Conservation (phyloP, 2,329 filamentous ascomycete species). For the Fusarium oxysporum region DNA sequence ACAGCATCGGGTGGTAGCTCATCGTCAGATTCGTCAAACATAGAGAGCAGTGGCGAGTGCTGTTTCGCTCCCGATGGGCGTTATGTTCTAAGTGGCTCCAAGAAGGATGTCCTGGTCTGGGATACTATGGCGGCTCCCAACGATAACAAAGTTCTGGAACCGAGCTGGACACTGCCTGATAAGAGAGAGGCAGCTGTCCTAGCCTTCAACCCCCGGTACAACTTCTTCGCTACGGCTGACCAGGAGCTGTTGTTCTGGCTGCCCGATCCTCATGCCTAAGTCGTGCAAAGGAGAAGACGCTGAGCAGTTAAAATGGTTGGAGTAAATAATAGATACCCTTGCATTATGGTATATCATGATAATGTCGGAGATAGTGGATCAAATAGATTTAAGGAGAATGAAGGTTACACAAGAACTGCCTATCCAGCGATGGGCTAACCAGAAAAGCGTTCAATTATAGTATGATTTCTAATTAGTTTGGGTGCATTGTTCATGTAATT, state of each 20-base stretch:
- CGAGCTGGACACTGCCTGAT: slow-evolving; percentile 73
- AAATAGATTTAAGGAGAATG: neutral
- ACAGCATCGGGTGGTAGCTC: slow-evolving; percentile 50
- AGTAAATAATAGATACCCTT: slow-evolving; percentile 33
- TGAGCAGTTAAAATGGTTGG: neutral
- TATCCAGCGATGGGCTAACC: neutral
- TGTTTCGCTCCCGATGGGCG: slow-evolving; percentile 92
- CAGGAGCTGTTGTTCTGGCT: slow-evolving; percentile 85
- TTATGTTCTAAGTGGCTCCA: slow-evolving; percentile 84
- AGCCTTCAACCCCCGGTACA: slow-evolving; percentile 90
- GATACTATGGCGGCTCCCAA: slow-evolving; percentile 73
- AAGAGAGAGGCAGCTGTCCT: slow-evolving; percentile 78
- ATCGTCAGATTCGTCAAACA: slow-evolving; percentile 52
- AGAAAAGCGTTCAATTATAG: neutral
- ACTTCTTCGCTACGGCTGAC: slow-evolving; percentile 91
- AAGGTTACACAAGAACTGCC: neutral
- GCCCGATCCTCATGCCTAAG: slow-evolving; percentile 71
- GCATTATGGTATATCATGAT: neutral
- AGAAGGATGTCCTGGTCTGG: slow-evolving; percentile 85
- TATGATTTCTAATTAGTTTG: neutral
- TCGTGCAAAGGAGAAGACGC: neutral
- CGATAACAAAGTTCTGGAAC: slow-evolving; percentile 70
- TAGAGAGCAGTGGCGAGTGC: slow-evolving; percentile 78
- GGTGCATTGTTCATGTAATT: neutral
- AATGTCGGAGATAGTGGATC: neutral